Evolutionary conservation across 2,329 filamentous ascomycete species (phyloP).

Genomic region (Xylaria sp.): DNA sequence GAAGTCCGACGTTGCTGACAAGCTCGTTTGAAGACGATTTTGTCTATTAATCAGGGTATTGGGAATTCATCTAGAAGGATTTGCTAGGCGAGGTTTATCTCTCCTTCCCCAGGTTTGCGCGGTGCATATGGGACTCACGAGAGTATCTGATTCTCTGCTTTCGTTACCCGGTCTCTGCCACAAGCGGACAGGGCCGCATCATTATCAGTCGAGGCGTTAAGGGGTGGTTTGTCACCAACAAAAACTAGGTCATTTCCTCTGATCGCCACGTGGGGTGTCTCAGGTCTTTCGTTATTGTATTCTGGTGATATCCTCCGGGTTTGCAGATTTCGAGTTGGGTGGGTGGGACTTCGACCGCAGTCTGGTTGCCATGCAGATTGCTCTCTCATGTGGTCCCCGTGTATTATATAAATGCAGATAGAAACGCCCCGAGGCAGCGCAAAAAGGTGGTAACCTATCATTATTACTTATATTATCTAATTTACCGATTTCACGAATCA

Average conservation of each 20-base stretch:
- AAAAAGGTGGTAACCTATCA: conserved; percentile 23
- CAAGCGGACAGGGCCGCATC: conserved; percentile 8
- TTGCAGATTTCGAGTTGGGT: conserved; percentile 12
- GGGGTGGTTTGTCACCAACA: conserved; percentile 24
- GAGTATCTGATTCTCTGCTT: conserved; percentile 20
- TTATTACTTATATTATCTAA: conserved; percentile 30
- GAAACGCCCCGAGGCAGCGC: conserved; percentile 34
- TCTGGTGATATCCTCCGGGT: conserved; percentile 32
- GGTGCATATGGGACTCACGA: conserved; percentile 17
- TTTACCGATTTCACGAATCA: conserved; percentile 10
- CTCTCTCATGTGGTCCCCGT: conserved; percentile 18
- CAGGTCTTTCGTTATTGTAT: conserved; percentile 30
- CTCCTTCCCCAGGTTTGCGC: conserved; percentile 17
- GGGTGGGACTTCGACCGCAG: conserved; percentile 15
- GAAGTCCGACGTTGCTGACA: conserved; percentile 28
- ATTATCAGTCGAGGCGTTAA: conserved; percentile 21
- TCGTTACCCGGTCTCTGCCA: conserved; percentile 12
- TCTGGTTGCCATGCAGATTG: conserved; percentile 20
- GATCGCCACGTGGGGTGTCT: conserved; percentile 8
- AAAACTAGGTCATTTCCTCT: conserved; percentile 17
- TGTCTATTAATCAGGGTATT: conserved; percentile 7
- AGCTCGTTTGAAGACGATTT: conserved; percentile 18
- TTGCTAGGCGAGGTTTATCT: conserved; percentile 18
- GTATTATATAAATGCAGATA: conserved; percentile 37
- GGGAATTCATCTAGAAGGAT: conserved; percentile 8